Evolutionary conservation across 805 yeast species (phyloP).

Genomic region (Wickerhamiella siamensis): DNA sequence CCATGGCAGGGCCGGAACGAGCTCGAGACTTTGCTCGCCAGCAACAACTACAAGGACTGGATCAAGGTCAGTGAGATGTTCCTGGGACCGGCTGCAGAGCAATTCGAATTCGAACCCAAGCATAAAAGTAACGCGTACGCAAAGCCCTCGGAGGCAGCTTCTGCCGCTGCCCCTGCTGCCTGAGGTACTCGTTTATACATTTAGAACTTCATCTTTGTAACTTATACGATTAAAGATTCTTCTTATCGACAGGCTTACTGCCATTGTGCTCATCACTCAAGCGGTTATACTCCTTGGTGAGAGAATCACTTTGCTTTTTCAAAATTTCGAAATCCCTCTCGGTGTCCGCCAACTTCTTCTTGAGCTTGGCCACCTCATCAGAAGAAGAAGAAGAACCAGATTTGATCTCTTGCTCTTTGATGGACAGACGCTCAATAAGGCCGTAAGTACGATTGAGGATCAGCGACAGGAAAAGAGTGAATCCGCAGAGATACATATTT

Average conservation of each 20-base stretch:
- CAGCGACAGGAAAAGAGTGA: conserved; percentile 78
- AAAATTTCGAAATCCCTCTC: conserved; percentile 52
- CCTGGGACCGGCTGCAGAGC: conserved; percentile 67
- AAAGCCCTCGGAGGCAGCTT: background rate
- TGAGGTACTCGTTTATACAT: too few relatives aligned
- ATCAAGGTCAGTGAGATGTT: conserved; percentile 91
- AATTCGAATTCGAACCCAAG: conserved; percentile 75
- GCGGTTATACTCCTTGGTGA: conserved; percentile 49
- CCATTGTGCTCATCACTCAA: conserved; percentile 27
- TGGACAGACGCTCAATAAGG: conserved; percentile 53
- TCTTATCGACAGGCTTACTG: conserved; percentile 17
- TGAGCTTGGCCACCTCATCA: conserved; percentile 34
- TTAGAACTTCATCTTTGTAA: background rate
- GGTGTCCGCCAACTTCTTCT: conserved; percentile 39
- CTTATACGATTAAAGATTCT: conserved; percentile 19
- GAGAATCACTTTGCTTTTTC: conserved; percentile 56
- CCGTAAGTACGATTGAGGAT: conserved; percentile 73
- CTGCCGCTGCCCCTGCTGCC: background rate
- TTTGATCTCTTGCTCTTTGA: conserved; percentile 38
- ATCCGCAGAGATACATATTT: conserved; percentile 90
- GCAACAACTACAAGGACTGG: conserved; percentile 85
- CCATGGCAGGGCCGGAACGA: conserved; percentile 88
- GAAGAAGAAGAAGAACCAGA: conserved; percentile 24
- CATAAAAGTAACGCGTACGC: conserved; percentile 83
- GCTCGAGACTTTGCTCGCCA: conserved; percentile 76